phyloP scores from a whole-genome alignment of 1,284 basidiomycete genomes.

The Leccinum proliferum region DNA sequence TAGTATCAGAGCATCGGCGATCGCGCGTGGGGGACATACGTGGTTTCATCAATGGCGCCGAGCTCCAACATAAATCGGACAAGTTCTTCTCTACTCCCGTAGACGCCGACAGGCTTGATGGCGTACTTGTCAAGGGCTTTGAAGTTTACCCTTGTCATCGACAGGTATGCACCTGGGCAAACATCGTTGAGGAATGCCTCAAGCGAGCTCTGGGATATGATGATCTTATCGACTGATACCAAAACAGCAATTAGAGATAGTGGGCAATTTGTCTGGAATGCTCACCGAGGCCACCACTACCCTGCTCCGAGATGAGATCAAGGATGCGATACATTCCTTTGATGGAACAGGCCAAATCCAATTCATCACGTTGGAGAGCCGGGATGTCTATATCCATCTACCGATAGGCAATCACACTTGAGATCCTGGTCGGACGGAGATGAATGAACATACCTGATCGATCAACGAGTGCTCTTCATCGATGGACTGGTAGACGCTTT shows the following conservation, averaged over 20 bases:
- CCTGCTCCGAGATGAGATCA: constrained; percentile 46
- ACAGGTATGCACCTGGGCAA: constrained; percentile 39
- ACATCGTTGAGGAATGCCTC: constrained; percentile 40
- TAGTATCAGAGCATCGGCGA: neutral
- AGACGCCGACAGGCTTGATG: constrained; percentile 49
- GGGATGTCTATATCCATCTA: constrained; percentile 20
- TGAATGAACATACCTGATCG: constrained; percentile 13
- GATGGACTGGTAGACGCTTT: constrained; percentile 18
- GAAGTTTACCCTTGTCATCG: constrained; percentile 51
- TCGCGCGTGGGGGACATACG: constrained; percentile 25
- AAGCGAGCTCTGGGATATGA: constrained; percentile 46
- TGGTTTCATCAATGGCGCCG: constrained; percentile 30
- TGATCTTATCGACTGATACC: constrained; percentile 48
- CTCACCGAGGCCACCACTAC: constrained; percentile 46
- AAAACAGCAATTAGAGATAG: neutral
- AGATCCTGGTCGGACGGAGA: neutral
- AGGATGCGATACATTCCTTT: constrained; percentile 46
- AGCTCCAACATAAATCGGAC: constrained; percentile 37
- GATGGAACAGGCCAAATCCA: constrained; percentile 29
- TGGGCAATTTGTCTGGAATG: neutral
- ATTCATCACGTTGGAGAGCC: constrained; percentile 9
- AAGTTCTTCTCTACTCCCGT: constrained; percentile 48
- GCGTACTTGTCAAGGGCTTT: constrained; percentile 37
- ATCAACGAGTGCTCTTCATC: constrained; percentile 8
- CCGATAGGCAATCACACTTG: neutral